Conservation (phyloP, 805 yeast genomes). For the Zygosaccharomyces gambellarensis region DNA sequence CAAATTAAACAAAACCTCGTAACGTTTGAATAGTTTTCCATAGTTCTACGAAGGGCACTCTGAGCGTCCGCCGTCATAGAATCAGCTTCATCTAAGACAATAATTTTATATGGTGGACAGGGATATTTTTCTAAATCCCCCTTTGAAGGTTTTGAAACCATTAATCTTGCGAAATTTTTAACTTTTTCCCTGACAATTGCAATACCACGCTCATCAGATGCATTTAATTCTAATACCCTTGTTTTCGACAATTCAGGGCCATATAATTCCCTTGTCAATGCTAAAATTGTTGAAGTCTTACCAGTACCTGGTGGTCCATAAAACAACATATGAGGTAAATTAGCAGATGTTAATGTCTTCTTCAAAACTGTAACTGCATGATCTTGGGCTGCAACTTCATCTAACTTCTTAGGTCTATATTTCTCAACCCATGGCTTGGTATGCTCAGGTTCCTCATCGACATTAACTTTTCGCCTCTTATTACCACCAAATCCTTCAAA, state of each 20-base stretch:
- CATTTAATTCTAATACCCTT: slow-evolving; percentile 78
- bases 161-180: slow-evolving; percentile 78
- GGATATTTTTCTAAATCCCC: slow-evolving; percentile 73
- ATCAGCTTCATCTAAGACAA: slow-evolving; percentile 92
- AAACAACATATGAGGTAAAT: slow-evolving; percentile 86
- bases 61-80: slow-evolving; percentile 98
- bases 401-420: slow-evolving; percentile 82
- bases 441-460: slow-evolving; percentile 23
- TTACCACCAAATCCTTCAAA: slow-evolving; percentile 22
- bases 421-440: slow-evolving; percentile 89
- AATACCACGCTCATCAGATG: slow-evolving; percentile 89
- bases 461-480: slow-evolving; percentile 29
- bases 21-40: slow-evolving; percentile 84
- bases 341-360: slow-evolving; percentile 71
- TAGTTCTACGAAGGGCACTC: slow-evolving; percentile 87
- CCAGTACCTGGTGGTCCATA: slow-evolving; percentile 96
- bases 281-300: slow-evolving; percentile 82
- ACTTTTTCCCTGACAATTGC: slow-evolving; percentile 81
- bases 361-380: slow-evolving; percentile 81
- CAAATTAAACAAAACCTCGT: slow-evolving; percentile 93
- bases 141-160: slow-evolving; percentile 73
- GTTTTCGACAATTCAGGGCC: slow-evolving; percentile 66
- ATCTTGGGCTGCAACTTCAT: slow-evolving; percentile 88
- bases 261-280: slow-evolving; percentile 72
- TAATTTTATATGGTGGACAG: slow-evolving; percentile 93